Evolutionary conservation across 176 grass and related monocot genomes (phyloP), one percentile per base, ranked within the genome.

Genomic region (Stipa capillata): DNA sequence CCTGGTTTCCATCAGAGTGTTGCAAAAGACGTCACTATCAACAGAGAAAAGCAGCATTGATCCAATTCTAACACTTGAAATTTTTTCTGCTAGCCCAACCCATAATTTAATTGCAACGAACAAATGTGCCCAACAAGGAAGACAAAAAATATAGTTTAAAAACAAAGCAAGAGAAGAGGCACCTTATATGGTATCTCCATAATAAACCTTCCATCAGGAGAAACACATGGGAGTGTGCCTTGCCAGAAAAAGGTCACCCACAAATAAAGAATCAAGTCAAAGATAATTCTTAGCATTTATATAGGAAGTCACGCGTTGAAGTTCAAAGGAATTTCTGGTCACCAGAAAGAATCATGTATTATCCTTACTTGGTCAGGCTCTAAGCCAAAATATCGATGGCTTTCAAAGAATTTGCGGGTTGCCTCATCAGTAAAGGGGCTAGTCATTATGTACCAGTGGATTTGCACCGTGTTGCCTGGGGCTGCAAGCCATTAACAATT

Each of bases 391-490:
- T 93, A 93, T 82, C 87, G 90, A 64, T 81, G 85, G 52, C 52
- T 93, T 82, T 93, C 87, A 42, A 97, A 93, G 57, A 88, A 97
- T 55, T 87, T 90, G 35, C 76, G 83, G 47, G 90, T 97, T 41
- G 83, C 29, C 66, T 88, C 87, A 88, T 97, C 85, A 3, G 93
- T 97, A 53, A 93, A 97, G 45, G 93, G 93, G 60, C 93, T 97
- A 65, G 93, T 93, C 93, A 97, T 97, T 93, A 97, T 97, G 79
- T 97, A 97, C 88, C 90, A 97, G 23, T 84, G 90, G 25, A 97
- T 93, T 63, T 86, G 93, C 23, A 79, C 52, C 15, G 72, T 73
- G 48, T 69, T 32, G 77, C 75, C 84, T 58, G 87, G 79, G 77
- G 74, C 55, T 91, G 77, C 49, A 79, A 36, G 29, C 20, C 48